Evolutionary conservation across 345 rosid genomes (phyloP).

Genomic region (Gossypium rotundifolium): DNA sequence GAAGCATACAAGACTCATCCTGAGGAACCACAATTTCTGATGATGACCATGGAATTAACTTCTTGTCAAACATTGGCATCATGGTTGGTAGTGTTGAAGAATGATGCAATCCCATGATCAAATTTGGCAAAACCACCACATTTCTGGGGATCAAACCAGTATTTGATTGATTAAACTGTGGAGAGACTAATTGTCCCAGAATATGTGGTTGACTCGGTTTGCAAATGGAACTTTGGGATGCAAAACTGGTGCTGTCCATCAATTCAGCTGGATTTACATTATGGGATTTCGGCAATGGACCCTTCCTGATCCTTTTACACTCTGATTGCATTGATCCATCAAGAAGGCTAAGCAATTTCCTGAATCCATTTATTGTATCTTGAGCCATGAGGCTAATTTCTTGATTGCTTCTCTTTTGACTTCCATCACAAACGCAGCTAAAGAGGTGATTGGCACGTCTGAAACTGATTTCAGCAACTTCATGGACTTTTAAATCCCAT

Average conservation of each 20-base stretch:
- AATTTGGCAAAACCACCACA: conserved; percentile 9
- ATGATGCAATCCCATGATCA: conserved; percentile 14
- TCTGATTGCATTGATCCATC: conserved; percentile 22
- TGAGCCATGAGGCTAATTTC: conserved; percentile 24
- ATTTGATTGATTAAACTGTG: conserved; percentile 9
- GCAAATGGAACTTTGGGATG: not conserved
- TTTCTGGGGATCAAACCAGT: conserved; percentile 7
- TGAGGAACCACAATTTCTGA: conserved; percentile 18
- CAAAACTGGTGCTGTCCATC: conserved; percentile 20
- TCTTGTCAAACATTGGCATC: not conserved
- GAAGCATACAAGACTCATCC: not conserved
- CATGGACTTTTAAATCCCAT: conserved; percentile 22
- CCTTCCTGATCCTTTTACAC: conserved; percentile 28
- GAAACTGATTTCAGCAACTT: conserved; percentile 28
- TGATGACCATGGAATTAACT: conserved; percentile 10
- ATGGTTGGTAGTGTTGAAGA: conserved; percentile 9
- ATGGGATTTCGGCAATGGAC: conserved; percentile 21
- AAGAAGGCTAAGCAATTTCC: conserved; percentile 23
- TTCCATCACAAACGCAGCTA: conserved; percentile 24
- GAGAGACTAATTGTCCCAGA: conserved; percentile 4
- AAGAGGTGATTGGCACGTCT: conserved; percentile 20
- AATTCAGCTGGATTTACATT: conserved; percentile 21
- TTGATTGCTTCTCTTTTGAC: conserved; percentile 19
- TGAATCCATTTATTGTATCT: conserved; percentile 23
- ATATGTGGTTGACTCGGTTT: conserved; percentile 2